A percentile compares a stretch with the other conserved stretches of the same genome.
phyloP scores from a whole-genome alignment of 805 yeast species.

The Ogataea haglerorum region DNA sequence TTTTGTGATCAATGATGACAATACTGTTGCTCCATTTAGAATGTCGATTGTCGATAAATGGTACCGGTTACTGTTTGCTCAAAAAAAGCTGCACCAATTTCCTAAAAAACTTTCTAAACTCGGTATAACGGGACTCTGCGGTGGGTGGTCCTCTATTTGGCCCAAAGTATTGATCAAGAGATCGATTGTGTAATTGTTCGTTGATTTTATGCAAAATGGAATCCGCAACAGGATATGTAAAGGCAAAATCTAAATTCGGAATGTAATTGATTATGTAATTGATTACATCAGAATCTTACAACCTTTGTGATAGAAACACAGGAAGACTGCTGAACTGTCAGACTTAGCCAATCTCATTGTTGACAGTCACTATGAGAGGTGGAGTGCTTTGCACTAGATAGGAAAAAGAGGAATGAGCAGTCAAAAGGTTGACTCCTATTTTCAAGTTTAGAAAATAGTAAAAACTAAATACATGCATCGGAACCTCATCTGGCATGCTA shows the following conservation, averaged over 20 bases:
- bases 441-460: too few relatives aligned
- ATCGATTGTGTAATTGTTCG: not conserved
- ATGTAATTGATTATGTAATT: not conserved
- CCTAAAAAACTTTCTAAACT: too few relatives aligned
- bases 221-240: slow-evolving; percentile 11
- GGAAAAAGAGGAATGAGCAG: too few relatives aligned
- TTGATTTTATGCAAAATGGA: slow-evolving; percentile 7
- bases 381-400: not conserved
- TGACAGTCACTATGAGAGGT: not conserved
- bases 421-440: too few relatives aligned
- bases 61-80: slow-evolving; percentile 1
- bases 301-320: not conserved
- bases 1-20: not conserved
- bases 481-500: too few relatives aligned
- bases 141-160: too few relatives aligned
- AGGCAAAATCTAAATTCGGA: slow-evolving; percentile 10
- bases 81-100: not conserved
- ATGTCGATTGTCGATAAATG: not conserved
- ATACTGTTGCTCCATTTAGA: slow-evolving; percentile 1
- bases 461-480: too few relatives aligned
- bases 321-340: too few relatives aligned
- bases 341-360: too few relatives aligned
- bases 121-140: too few relatives aligned
- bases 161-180: not conserved
- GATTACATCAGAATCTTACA: not conserved